Base-by-base conservation (phyloP, 192 early-diverging fungal genomes). In the Coemansia sp. region DNA sequence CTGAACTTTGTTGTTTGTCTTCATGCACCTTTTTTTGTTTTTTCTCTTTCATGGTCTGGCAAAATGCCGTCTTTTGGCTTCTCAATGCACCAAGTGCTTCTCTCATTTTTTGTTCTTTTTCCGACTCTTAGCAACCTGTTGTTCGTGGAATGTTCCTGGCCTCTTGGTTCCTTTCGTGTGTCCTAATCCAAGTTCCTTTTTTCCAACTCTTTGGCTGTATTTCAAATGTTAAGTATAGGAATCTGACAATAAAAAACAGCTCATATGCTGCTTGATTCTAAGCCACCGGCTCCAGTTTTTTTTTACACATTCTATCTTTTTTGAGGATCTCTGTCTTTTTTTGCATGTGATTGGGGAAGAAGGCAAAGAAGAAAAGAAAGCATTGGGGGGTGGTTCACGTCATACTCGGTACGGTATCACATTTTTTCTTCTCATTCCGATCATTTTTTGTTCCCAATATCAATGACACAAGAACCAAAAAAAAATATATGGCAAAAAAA, bases 281-380 rank as follows among this genome's bases (percentile, higher is more conserved):
- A 54, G 51, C 51, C 51, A 54, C 51, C 8, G 26, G 19, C 13
- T 26, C 51, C 22, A 22, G 8, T 26, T 26, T 26, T 43, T 43
- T 13, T 43, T 43, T 43, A 4, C 26, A 26, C 0, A 26, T 26
- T 26, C 26, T 26, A 26, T 26, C 26, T 26, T 26, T 26, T 26
- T 61, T 54, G 16, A n/a, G 51, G n/a, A n/a, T n/a, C n/a, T 26
- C 51, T 54, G 18, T 54, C 22, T 54, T 54, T 26, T 57, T 37
- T 57, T 57, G 8, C 55, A 57, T 57, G 22, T 57, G 11, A 57
- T 49, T 15, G 48, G 48, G n/a, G 47, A 49, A 6, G 16, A n/a
- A 26, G 55, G 15, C 6, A 26, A 11, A 18, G 26, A 16, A 49
- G 15, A 6, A 16, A 16, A n/a, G 47, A 9, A n/a, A n/a, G 15